Evolutionary conservation across 441 rosid species (phyloP).

Genomic region (Metrosideros polymorpha): DNA sequence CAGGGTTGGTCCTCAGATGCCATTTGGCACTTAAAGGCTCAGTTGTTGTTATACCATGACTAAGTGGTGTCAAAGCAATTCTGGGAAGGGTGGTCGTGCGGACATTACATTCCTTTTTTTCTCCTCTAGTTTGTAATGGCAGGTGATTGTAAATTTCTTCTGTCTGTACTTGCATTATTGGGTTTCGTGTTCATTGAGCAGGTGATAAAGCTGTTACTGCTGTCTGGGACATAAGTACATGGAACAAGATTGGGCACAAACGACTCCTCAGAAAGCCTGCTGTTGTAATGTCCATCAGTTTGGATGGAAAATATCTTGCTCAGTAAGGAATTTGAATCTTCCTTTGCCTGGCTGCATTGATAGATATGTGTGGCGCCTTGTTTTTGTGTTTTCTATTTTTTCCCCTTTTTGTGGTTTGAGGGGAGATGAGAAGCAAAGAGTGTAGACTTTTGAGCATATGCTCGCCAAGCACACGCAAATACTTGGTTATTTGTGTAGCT

Average conservation of each 20-base stretch:
- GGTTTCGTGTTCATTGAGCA: conserved; percentile 18
- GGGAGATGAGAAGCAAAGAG: background rate
- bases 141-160: background rate
- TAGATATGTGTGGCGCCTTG: background rate
- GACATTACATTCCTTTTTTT: background rate
- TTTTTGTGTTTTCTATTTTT: background rate
- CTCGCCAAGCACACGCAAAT: background rate
- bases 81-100: background rate
- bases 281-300: conserved; percentile 74
- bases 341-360: background rate
- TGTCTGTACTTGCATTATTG: background rate
- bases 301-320: conserved; percentile 93
- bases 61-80: background rate
- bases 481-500: background rate
- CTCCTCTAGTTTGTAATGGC: background rate
- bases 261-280: conserved; percentile 79
- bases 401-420: background rate
- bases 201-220: conserved; percentile 63
- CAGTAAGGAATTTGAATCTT: conserved; percentile 38
- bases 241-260: conserved; percentile 90
- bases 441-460: background rate
- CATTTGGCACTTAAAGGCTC: background rate
- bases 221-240: conserved; percentile 85
- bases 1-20: background rate
- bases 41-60: background rate